Conservation (phyloP, 352 stramenopile species). For the Hyaloperonospora brassicae region DNA sequence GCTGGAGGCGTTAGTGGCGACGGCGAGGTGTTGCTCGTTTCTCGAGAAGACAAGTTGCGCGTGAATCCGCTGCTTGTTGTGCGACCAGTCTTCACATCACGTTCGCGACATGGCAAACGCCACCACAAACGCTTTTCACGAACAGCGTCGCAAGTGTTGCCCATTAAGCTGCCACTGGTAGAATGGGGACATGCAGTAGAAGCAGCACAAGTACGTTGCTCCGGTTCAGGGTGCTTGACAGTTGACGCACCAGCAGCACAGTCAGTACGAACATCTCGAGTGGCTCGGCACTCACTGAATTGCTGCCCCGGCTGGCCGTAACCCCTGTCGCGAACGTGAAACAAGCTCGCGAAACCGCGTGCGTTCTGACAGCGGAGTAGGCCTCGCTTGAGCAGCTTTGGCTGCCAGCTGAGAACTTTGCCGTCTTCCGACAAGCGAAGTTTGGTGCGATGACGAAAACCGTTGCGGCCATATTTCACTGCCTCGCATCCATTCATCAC, state of each 20-base stretch:
- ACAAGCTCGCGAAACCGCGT: conserved; percentile 56
- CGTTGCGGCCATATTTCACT: conserved; percentile 78
- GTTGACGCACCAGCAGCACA: conserved; percentile 17
- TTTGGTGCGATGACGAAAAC: conserved; percentile 65
- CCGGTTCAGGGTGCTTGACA: conserved; percentile 14
- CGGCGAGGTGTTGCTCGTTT: conserved; percentile 31
- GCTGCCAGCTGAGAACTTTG: conserved; percentile 65
- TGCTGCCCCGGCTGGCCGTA: conserved; percentile 38
- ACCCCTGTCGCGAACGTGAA: conserved; percentile 37
- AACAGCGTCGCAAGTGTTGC: conserved; percentile 34
- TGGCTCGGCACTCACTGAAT: conserved; percentile 19
- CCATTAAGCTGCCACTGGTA: conserved; percentile 30
- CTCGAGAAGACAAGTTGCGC: conserved; percentile 36
- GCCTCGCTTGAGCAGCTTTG: conserved; percentile 64
- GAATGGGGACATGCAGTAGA: conserved; percentile 21
- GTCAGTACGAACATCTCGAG: conserved; percentile 21
- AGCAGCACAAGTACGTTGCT: conserved; percentile 19
- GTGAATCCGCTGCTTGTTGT: conserved; percentile 57
- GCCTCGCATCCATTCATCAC: conserved; percentile 60
- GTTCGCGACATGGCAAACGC: conserved; percentile 54
- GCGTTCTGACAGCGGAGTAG: conserved; percentile 68
- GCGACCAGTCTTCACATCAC: conserved; percentile 44
- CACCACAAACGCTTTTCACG: conserved; percentile 70
- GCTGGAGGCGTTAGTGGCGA: conserved; percentile 17
- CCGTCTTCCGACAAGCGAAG: conserved; percentile 62